These are phyloP conservation scores for Fusarium oligoseptatum DNA, from an alignment of 2,329 filamentous ascomycete species.

Conservation along the genomic window DNA sequence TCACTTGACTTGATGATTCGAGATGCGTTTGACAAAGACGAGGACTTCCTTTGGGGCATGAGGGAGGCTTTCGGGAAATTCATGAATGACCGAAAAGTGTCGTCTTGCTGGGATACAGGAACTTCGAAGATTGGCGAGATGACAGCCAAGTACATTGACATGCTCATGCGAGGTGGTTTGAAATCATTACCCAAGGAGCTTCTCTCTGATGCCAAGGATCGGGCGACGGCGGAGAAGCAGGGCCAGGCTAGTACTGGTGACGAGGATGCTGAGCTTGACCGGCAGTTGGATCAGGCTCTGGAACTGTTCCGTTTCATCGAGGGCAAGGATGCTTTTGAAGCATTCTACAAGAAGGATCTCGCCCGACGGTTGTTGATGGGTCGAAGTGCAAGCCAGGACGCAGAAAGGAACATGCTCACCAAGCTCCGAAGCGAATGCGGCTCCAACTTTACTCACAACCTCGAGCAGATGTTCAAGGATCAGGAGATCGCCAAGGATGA, in stretches of 20 bases:
- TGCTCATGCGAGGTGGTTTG: constrained; percentile 86
- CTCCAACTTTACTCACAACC: constrained; percentile 92
- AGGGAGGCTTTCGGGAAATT: constrained; percentile 89
- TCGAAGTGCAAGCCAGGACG: constrained; percentile 92
- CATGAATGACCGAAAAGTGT: constrained; percentile 88
- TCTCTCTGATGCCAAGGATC: constrained; percentile 71
- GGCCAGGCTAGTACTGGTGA: constrained; percentile 79
- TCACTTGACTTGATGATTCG: constrained; percentile 82
- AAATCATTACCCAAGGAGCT: constrained; percentile 83
- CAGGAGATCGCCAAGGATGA: constrained; percentile 94
- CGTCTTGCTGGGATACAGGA: constrained; percentile 80
- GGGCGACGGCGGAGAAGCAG: constrained; percentile 69
- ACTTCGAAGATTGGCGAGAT: constrained; percentile 97
- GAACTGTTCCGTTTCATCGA: constrained; percentile 97
- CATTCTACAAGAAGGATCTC: constrained; percentile 98
- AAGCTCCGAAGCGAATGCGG: constrained; percentile 95
- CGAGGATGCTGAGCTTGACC: constrained; percentile 91
- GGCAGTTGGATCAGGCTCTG: constrained; percentile 90
- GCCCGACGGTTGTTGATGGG: constrained; percentile 91
- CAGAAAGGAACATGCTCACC: constrained; percentile 93
- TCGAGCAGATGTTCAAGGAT: constrained; percentile 99
- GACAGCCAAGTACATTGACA: constrained; percentile 97
- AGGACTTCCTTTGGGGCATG: constrained; percentile 82
- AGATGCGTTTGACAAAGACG: constrained; percentile 81
- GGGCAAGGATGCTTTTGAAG: constrained; percentile 97